These are phyloP conservation scores for Vigna nakashimae DNA, from an alignment of 306 rosid genomes.

Conservation along the genomic window DNA sequence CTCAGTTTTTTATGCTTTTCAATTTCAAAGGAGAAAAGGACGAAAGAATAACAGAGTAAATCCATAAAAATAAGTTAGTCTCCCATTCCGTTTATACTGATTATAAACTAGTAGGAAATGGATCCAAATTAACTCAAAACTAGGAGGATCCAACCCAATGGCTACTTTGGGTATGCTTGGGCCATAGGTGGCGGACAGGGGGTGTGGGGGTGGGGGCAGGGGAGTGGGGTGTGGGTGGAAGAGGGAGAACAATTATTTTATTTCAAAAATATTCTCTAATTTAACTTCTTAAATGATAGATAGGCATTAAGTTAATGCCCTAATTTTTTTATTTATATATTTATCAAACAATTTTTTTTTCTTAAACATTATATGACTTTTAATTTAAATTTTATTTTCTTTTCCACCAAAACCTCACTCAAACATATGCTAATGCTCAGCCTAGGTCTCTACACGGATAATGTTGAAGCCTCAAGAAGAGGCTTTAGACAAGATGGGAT, in stretches of 20 bases:
- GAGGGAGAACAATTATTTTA: no score
- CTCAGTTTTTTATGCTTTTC: not conserved
- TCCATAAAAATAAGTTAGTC: not conserved
- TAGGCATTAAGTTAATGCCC: not conserved
- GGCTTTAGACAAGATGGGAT: not conserved
- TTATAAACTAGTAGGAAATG: not conserved
- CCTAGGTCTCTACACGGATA: no score
- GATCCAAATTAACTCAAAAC: not conserved
- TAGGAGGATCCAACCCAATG: not conserved
- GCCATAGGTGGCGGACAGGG: not conserved
- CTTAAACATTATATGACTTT: not conserved
- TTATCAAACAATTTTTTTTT: not conserved
- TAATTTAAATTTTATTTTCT: not conserved
- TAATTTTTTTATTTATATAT: not conserved
- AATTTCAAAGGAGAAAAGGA: slow-evolving; percentile 8
- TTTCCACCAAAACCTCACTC: not conserved
- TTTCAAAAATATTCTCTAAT: no score
- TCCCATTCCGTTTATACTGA: slow-evolving; percentile 5
- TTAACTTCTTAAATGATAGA: no score
- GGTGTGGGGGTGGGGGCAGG: not conserved
- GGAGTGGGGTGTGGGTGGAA: no score
- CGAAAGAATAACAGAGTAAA: not conserved
- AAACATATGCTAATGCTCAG: not conserved
- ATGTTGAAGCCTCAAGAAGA: not conserved
- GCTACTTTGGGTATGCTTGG: not conserved